Evolutionary conservation across 1,139 yeast species (phyloP), one percentile per base, ranked within the genome.

Genomic region (Pichia sp.): DNA sequence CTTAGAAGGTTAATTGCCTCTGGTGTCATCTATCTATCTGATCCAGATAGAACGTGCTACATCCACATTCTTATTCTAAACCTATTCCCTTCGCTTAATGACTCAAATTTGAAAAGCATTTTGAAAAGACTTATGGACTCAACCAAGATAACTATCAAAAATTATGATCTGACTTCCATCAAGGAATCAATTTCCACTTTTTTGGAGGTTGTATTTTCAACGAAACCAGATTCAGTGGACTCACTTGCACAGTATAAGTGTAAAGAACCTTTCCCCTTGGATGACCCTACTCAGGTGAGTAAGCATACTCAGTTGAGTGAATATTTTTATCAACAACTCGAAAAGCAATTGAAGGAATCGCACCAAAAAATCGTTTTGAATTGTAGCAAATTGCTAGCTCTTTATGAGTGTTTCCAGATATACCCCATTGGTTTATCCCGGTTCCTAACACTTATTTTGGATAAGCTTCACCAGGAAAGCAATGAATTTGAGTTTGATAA

Each of bases 1-100:
- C 74, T 90, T 56, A 73, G 97, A 63, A 81, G 85, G 60, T 72
- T 90, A 41, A 90, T 91, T 52, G 90, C 97, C 4, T 85, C 95
- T 1, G 97, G 97, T 4, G 75, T 88, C 0, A 79, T 90, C 51
- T 89, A 86, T 66, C 66, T 79, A 7, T 71, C 75, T 20, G 64
- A 64, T 24, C 69, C 64, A 24, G 68, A 60, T 58, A 67, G 58
- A 59, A 69, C 66, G 59, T 77, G 74, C 12, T 68, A 71, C 43
- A 70, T 74, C 17, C 90, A 85, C 63, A 65, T 82, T 38, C 61
- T 71, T 27, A 75, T 84, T 33, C 68, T 85, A 38, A 73, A 75
- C 59, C 82, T 83, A 58, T 67, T 85, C 17, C 88, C 88, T 0
- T 76, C 75, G 1, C 61, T 77, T 46, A 76, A 76, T 56, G 80